Evolutionary conservation across 2,329 filamentous ascomycete genomes (phyloP).

Genomic region (Dothideomycetes sp.): DNA sequence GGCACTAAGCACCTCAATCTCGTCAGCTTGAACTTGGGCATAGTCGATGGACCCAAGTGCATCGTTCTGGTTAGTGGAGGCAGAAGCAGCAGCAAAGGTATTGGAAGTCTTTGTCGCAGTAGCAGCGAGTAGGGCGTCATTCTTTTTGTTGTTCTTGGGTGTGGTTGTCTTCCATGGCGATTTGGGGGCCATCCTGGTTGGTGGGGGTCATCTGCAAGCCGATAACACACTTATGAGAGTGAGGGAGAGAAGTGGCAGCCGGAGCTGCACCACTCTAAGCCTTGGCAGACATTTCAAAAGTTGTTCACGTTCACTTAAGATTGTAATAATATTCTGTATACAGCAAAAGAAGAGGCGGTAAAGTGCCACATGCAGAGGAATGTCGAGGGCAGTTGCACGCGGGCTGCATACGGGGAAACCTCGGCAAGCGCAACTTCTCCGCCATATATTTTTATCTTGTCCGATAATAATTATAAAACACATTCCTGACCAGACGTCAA

Average conservation of each 20-base stretch:
- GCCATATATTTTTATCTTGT: neutral
- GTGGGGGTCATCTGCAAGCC: conserved; percentile 8
- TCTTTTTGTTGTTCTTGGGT: conserved; percentile 13
- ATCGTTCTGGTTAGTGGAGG: neutral
- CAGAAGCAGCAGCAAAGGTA: conserved; percentile 22
- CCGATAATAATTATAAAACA: no score
- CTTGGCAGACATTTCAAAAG: conserved; percentile 15
- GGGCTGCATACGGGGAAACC: neutral
- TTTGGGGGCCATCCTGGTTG: conserved; percentile 35
- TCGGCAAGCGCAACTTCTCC: no score
- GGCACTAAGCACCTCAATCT: conserved; percentile 72
- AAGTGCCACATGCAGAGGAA: neutral
- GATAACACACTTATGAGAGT: conserved; percentile 5
- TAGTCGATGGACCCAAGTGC: conserved; percentile 43
- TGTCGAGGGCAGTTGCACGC: neutral
- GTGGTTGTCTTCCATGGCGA: conserved; percentile 27
- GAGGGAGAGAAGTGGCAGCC: conserved; percentile 28
- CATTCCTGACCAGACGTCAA: no score
- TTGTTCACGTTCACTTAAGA: neutral
- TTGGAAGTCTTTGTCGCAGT: conserved; percentile 4
- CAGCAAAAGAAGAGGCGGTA: neutral
- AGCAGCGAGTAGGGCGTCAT: conserved; percentile 13
- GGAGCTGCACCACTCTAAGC: conserved; percentile 35
- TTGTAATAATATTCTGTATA: neutral
- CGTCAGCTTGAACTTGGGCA: conserved; percentile 75